Evolutionary conservation across 805 yeast genomes (phyloP).

Genomic region (Suhomyces sp.): DNA sequence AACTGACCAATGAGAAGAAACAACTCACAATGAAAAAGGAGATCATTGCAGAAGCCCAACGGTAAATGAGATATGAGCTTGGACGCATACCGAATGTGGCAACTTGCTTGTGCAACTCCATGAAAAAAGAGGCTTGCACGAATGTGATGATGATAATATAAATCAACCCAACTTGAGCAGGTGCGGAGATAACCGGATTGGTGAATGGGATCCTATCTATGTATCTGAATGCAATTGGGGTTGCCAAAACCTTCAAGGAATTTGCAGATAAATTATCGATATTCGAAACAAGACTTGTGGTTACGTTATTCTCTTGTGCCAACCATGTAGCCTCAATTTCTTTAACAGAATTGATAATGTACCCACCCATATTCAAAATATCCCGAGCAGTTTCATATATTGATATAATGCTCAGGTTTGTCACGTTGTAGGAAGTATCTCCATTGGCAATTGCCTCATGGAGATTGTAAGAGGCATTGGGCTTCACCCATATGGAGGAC

Average conservation of each 20-base stretch:
- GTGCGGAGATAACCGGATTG: conserved; percentile 55
- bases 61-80: conserved; percentile 47
- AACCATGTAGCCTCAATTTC: conserved; percentile 33
- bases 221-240: conserved; percentile 32
- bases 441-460: conserved; percentile 39
- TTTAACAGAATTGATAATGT: conserved; percentile 40
- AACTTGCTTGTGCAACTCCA: conserved; percentile 49
- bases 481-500: conserved; percentile 26
- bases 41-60: conserved; percentile 48
- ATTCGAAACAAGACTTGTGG: conserved; percentile 15
- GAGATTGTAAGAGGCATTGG: conserved; percentile 28
- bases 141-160: conserved; percentile 69
- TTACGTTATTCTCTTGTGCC: conserved; percentile 20
- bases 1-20: conserved; percentile 55
- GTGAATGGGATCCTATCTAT: conserved; percentile 51
- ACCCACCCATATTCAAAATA: conserved; percentile 43
- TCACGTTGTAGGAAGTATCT: conserved; percentile 25
- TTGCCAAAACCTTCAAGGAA: conserved; percentile 19
- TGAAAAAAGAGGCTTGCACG: conserved; percentile 64
- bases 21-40: conserved; percentile 58
- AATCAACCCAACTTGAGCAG: conserved; percentile 72
- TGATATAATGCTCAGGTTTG: conserved; percentile 31
- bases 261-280: conserved; percentile 7
- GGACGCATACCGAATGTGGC: conserved; percentile 43
- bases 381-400: conserved; percentile 67